These are phyloP conservation scores for Wickerhamiella lipophila DNA, from an alignment of 805 yeast species.

Conservation along the genomic window DNA sequence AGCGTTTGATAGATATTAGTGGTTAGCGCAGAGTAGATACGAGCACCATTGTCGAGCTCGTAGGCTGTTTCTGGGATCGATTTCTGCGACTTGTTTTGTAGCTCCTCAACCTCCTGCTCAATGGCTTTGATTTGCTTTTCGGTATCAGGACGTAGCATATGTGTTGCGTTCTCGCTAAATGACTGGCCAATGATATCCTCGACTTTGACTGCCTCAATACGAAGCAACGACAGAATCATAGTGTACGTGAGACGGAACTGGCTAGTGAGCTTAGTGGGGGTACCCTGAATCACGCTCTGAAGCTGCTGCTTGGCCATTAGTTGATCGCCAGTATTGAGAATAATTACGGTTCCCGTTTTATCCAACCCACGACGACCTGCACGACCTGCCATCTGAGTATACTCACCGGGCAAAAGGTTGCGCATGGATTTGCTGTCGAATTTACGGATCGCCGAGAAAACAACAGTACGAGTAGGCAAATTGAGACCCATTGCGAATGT, in stretches of 20 bases:
- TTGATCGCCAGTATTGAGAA: slow-evolving; percentile 45
- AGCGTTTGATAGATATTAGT: slow-evolving; percentile 7
- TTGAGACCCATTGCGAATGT: slow-evolving; percentile 98
- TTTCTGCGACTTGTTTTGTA: slow-evolving; percentile 29
- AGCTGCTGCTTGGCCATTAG: slow-evolving; percentile 35
- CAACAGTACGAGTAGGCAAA: slow-evolving; percentile 91
- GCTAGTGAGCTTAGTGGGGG: slow-evolving; percentile 77
- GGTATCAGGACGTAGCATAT: slow-evolving; percentile 75
- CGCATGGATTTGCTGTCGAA: slow-evolving; percentile 83
- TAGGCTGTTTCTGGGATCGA: background rate
- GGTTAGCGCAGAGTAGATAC: background rate
- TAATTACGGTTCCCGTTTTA: slow-evolving; percentile 83
- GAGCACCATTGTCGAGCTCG: background rate
- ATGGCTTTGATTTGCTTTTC: slow-evolving; percentile 49
- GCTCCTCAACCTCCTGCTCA: slow-evolving; percentile 37
- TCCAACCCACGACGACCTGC: slow-evolving; percentile 98
- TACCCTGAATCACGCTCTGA: slow-evolving; percentile 74
- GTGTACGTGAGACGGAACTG: slow-evolving; percentile 91
- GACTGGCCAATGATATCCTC: slow-evolving; percentile 97
- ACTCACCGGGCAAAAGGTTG: slow-evolving; percentile 84
- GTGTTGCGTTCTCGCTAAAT: slow-evolving; percentile 81
- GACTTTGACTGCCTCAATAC: slow-evolving; percentile 91
- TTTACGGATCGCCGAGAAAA: slow-evolving; percentile 70
- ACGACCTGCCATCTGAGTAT: slow-evolving; percentile 98
- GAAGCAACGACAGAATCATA: slow-evolving; percentile 76